phyloP scores from a whole-genome alignment of 2,329 filamentous ascomycete species.

The Colletotrichum spaethianum region DNA sequence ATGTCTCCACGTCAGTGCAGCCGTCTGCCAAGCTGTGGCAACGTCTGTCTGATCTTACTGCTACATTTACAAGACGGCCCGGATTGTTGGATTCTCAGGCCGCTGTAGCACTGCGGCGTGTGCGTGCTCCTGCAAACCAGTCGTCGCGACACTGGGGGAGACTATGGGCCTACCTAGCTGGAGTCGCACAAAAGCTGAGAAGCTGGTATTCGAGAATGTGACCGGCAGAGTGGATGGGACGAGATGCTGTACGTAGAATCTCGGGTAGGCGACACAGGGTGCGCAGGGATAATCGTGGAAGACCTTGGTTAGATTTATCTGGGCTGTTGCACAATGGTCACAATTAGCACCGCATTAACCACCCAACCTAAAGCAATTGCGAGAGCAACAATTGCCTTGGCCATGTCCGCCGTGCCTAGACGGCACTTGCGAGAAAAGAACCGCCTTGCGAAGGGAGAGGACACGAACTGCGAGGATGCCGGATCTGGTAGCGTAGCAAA shows the following conservation, averaged over 20 bases:
- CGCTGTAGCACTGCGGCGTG: constrained; percentile 16
- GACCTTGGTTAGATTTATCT: constrained; percentile 20
- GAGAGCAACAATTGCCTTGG: background rate
- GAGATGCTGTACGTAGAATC: constrained; percentile 31
- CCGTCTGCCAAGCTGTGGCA: constrained; percentile 24
- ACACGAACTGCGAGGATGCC: background rate
- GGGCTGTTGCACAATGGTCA: constrained; percentile 24
- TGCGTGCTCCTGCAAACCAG: constrained; percentile 7
- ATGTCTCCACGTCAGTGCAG: constrained; percentile 18
- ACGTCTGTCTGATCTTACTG: constrained; percentile 17
- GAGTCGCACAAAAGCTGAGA: constrained; percentile 14
- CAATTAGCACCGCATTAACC: constrained; percentile 21
- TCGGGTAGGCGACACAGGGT: constrained; percentile 7
- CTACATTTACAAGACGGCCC: constrained; percentile 30
- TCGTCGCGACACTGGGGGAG: constrained; percentile 6
- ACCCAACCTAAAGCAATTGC: background rate
- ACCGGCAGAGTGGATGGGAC: constrained; percentile 33
- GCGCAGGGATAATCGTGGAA: constrained; percentile 31
- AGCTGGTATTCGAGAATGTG: constrained; percentile 23
- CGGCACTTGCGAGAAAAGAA: background rate
- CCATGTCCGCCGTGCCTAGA: background rate
- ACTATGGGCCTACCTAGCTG: constrained; percentile 22
- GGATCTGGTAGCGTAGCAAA: background rate
- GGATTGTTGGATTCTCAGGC: constrained; percentile 25
- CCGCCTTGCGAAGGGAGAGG: background rate